Percentiles rank a stretch among this genome's conserved stretches.
Evolutionary conservation across 2,329 filamentous ascomycete species (phyloP).

Genomic region (Scedosporium boydii): DNA sequence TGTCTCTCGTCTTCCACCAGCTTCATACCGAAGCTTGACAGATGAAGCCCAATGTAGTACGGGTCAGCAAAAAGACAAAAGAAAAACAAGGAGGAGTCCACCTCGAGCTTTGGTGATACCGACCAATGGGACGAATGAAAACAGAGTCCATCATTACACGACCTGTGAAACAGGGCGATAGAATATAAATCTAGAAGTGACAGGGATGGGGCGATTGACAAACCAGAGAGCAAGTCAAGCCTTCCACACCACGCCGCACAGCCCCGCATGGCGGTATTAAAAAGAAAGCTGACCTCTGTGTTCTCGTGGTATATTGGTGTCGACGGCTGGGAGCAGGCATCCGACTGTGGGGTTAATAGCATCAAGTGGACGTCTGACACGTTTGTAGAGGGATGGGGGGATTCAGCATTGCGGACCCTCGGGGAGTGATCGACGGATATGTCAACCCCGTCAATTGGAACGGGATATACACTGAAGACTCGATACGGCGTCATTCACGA

Average conservation of each 20-base stretch:
- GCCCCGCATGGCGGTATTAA: not conserved
- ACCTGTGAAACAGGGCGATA: constrained; percentile 3
- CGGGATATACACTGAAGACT: not conserved
- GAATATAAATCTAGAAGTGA: not conserved
- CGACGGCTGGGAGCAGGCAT: not conserved
- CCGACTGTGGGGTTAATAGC: not conserved
- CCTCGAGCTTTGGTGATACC: not conserved
- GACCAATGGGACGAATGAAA: not conserved
- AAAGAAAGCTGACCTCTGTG: not conserved
- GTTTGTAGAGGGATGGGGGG: not conserved
- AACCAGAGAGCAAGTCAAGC: not conserved
- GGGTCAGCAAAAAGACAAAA: not conserved
- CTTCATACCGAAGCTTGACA: no score
- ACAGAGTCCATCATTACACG: not conserved
- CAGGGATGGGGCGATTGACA: not conserved
- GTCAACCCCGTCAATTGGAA: constrained; percentile 1
- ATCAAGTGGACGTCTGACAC: not conserved
- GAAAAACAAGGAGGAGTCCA: not conserved
- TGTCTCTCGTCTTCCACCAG: not conserved
- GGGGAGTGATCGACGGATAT: not conserved
- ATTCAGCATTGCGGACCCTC: not conserved
- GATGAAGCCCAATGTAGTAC: not conserved
- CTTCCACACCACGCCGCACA: not conserved
- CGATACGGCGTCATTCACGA: not conserved
- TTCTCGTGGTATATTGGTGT: not conserved